Evolutionary conservation across 768 basidiomycete species (phyloP), one percentile per base, ranked within the genome.

Genomic region (Candolleomyces aberdarensis): DNA sequence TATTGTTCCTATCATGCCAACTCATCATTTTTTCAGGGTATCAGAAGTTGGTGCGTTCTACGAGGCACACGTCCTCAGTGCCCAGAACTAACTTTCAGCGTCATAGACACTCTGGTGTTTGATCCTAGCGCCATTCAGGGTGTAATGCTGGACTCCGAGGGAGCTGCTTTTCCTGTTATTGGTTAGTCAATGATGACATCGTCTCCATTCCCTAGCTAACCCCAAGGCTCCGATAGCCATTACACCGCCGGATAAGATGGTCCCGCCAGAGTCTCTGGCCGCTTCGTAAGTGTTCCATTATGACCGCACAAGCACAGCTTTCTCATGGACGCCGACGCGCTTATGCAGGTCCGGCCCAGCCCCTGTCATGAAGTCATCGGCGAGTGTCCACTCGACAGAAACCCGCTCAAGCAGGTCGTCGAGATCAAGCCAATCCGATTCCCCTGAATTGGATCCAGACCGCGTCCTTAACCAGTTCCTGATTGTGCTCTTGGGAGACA

Each of bases 371-470:
- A 67, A 62, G 51, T 70, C 71, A 46, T 69, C 68, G 29, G 70
- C 67, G 6, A 71, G 70, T 62, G 62, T 71, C 43, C 64, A 61
- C 26, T 71, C 71, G 11, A 60, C 69, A 3, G 70, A 68, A 26
- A 73, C 69, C 19, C 65, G 65, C n/a, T 71, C 72, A 40, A 71
- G 67, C 57, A 64, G 65, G 56, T 71, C 71, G 29, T 72, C 73
- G 6, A 60, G 63, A 56, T 74, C 72, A 10, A 70, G 71, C 59
- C 62, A 67, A 51, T 70, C 69, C 22, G 49, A 64, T 36, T 49
- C 56, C 51, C 48, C 54, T 32, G 47, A 61, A 47, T 55, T 32
- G 56, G 40, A 57, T 31, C 5, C 58, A 57, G 11, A 57, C 60
- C 17, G 56, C 43, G 54, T 50, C 41, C 46, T 55, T 47, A 22